Conservation (phyloP, 23 red algal species). For the Cyanidium caldarium region DNA sequence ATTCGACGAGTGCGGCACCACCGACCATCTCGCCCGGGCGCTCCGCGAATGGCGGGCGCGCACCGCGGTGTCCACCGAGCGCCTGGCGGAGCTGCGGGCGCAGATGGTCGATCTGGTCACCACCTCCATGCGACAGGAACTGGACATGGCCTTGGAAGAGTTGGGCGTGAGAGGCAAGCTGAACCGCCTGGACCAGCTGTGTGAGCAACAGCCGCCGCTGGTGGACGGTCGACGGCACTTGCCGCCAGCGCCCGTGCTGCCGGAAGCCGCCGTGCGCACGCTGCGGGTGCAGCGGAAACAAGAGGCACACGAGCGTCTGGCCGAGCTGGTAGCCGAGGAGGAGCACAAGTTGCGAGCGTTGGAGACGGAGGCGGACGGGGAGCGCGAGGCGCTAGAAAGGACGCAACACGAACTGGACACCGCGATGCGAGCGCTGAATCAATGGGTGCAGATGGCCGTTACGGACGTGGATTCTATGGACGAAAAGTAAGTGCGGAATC, state of each 20-base stretch:
- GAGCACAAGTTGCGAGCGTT: background rate
- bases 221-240: background rate
- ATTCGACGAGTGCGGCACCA: too few species aligned
- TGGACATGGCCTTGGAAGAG: background rate
- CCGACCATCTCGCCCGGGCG: too few species aligned
- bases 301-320: background rate
- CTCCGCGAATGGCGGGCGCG: too few species aligned
- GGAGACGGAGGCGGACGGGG: background rate
- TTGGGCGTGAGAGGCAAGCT: background rate
- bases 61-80: background rate
- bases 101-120: background rate
- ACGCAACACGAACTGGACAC: too few species aligned
- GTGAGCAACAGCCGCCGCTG: background rate
- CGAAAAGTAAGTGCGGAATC: too few species aligned
- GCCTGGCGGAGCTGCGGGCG: background rate
- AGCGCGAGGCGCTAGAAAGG: too few species aligned
- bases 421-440: too few species aligned
- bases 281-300: background rate
- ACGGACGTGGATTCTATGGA: too few species aligned
- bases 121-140: background rate
- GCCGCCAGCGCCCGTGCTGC: background rate
- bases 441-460: too few species aligned
- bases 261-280: background rate
- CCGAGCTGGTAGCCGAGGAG: background rate
- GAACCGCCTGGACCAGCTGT: background rate